Percentiles rank a stretch among this genome's conserved stretches.
phyloP scores from a whole-genome alignment of 768 basidiomycete species.

The Rubroboletus satanas region DNA sequence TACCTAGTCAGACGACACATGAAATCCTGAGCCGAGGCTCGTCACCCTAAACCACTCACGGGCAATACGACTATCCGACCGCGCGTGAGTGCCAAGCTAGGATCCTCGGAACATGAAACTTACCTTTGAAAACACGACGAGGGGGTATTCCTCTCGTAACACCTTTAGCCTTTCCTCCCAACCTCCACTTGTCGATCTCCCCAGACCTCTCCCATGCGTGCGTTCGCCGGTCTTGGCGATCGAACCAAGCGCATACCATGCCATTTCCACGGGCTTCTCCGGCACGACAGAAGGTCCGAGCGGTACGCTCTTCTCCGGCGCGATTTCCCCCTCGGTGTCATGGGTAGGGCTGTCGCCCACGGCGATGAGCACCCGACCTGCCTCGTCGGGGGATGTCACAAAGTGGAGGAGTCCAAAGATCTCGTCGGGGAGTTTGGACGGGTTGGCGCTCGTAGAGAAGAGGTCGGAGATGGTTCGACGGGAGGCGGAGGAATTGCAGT shows the following conservation, averaged over 20 bases:
- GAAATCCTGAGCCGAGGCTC: not conserved
- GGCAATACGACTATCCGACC: slow-evolving; percentile 60
- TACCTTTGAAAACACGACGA: slow-evolving; percentile 83
- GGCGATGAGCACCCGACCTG: slow-evolving; percentile 9
- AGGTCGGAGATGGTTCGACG: slow-evolving; percentile 29
- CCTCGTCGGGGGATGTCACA: slow-evolving; percentile 41
- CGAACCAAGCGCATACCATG: slow-evolving; percentile 51
- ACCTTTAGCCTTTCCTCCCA: slow-evolving; percentile 34
- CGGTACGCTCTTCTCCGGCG: not conserved
- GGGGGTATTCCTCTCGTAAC: slow-evolving; percentile 51
- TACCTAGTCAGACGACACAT: slow-evolving; percentile 7
- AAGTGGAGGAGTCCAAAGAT: slow-evolving; percentile 71
- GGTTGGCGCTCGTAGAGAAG: slow-evolving; percentile 40
- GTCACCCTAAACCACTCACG: slow-evolving; percentile 42
- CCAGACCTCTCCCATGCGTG: slow-evolving; percentile 11
- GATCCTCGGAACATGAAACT: slow-evolving; percentile 8
- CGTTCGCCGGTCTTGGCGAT: not conserved
- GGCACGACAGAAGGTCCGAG: slow-evolving; percentile 42
- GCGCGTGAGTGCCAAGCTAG: not conserved
- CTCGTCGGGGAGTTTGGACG: slow-evolving; percentile 46
- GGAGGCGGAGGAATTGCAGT: slow-evolving; percentile 35
- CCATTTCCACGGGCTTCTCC: slow-evolving; percentile 44
- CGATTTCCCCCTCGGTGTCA: not conserved
- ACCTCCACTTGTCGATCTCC: slow-evolving; percentile 39
- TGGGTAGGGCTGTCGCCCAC: slow-evolving; percentile 16